phyloP scores from a whole-genome alignment of 108 stramenopile genomes.

The Nitzschia inconspicua region DNA sequence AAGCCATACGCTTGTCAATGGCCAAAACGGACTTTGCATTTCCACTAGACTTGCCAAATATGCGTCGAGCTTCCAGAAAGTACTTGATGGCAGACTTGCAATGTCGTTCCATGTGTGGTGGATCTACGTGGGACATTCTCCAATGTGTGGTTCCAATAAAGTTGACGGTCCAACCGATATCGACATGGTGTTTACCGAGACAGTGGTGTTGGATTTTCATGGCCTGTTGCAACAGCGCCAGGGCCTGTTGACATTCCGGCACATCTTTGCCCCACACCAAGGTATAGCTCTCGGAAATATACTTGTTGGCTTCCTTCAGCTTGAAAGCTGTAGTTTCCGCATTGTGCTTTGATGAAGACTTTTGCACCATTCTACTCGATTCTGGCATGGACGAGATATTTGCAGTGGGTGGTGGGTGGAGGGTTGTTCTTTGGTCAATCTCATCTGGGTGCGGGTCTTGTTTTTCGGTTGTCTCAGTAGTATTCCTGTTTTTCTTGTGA shows the following conservation, averaged over 20 bases:
- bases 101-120: too few species aligned
- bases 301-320: too few species aligned
- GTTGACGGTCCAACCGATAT: slow-evolving; percentile 1
- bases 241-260: slow-evolving; percentile 1
- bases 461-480: too few species aligned
- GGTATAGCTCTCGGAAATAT: too few species aligned
- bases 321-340: too few species aligned
- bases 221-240: neutral
- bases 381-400: too few species aligned
- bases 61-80: slow-evolving; percentile 11
- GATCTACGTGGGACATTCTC: neutral
- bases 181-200: slow-evolving; percentile 6
- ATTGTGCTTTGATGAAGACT: too few species aligned
- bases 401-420: too few species aligned
- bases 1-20: slow-evolving; percentile 3
- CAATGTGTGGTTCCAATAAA: slow-evolving; percentile 9
- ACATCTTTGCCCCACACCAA: slow-evolving; percentile 1
- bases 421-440: too few species aligned
- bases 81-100: neutral
- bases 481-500: too few species aligned
- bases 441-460: too few species aligned
- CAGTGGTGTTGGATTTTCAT: neutral
- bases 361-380: too few species aligned
- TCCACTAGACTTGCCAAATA: neutral
- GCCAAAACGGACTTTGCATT: neutral